A percentile compares a stretch with the other conserved stretches of the same genome.
These are phyloP conservation scores for cucumber (Cucumis sativus) DNA, from an alignment of 306 rosid genomes.

Conservation along the genomic window Cucumber_9930_V3 NC_026660.2:30398001-30398500, in stretches of 20 bases:
- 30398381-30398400: neutral
- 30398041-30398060: neutral
- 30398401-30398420: neutral
- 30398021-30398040: neutral
- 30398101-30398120: neutral
- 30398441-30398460: slow-evolving; percentile 65
- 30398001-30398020: neutral
- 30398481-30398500: slow-evolving; percentile 63
- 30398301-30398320: neutral
- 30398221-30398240: neutral
- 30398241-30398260: neutral
- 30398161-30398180: neutral
- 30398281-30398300: neutral
- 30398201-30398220: neutral
- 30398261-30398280: neutral
- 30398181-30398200: neutral
- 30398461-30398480: slow-evolving; percentile 85
- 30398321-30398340: neutral
- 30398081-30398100: neutral
- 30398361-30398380: neutral
- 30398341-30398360: neutral
- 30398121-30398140: neutral
- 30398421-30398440: neutral
- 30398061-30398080: neutral
- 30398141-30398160: neutral